Base-by-base conservation (phyloP, 2,329 filamentous ascomycete genomes). In the Myotisia sp. region DNA sequence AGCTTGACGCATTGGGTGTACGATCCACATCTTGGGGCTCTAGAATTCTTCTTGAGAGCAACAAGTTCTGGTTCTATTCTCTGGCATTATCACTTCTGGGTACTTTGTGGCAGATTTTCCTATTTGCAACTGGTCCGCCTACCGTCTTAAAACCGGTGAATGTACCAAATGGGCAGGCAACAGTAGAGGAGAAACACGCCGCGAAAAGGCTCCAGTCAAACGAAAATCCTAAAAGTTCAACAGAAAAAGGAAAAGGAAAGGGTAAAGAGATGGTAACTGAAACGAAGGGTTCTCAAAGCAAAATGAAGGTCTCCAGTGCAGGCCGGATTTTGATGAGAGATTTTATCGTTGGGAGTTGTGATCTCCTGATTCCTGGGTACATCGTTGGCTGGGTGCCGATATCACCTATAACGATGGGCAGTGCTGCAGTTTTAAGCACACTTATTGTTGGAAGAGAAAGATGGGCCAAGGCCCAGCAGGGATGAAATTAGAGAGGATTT, bases 11-110 rank as follows among this genome's bases (percentile, higher is more conserved):
- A 8, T 74, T 76, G 58, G 67, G 65, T 0, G 45, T 65, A 1
- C 64, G 62, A 23, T 48, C 46, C 1, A 56, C 56, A 1, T 29
- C 50, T 1, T 66, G 60, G 52, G 65, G 65, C 10, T 44, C 46
- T n/a, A 45, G 42, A 17, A 46, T 79, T 3, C 62, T 71, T 29
- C 40, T 67, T 14, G 74, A 83, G 54, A 71, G 70, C 0, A 72
- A 79, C 55, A 67, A 72, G 34, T 75, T 79, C 53, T 85, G 79
- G 79, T 69, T 82, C 42, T 70, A 74, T 24, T 67, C 68, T 0
- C 57, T 83, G 14, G 56, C 56, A 7, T 66, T 68, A 38, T 70
- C 67, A 1, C 55, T 71, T 0, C 26, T 67, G 2, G 47, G 49
- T 0, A 41, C 44, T 7, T 19, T 49, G 1, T 53, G 46, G 44